Evolutionary conservation across 1,139 yeast genomes (phyloP), one percentile per base, ranked within the genome.

Genomic region (Debaryomyces sp.): DNA sequence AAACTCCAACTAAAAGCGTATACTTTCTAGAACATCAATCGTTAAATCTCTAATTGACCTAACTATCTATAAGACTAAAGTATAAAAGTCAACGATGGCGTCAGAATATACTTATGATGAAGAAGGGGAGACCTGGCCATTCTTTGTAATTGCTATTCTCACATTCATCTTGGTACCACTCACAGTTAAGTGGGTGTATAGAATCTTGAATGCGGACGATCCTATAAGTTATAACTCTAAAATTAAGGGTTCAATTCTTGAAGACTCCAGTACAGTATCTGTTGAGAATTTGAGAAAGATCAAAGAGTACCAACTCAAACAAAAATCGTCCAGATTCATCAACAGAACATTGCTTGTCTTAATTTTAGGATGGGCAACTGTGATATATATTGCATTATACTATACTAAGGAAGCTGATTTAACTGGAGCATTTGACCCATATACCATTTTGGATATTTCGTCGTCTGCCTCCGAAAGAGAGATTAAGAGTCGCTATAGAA

Each of bases 41-140:
- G 36, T 35, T 41, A 30, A 21, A 30, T 41, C 33, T 41, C 15
- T 30, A 41, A 41, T 41, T 41, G 43, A 17, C 36, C 27, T 13
- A 41, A 32, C 18, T 41, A 41, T 41, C 36, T 23, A 30, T 30
- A 32, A 30, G 22, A 17, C 18, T 18, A 30, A 22, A 38, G 35
- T 13, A 21, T 38, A 18, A 37, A 13, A 23, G 26, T 35, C 24
- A 38, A 45, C 35, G 41, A 57, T 57, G 60, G 60, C 67, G 41
- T 74, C 84, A 47, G 77, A 77, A 65, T 85, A 85, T 61, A 84
- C 81, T 51, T 94, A 92, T 68, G 99, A 94, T 71, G 98, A 91
- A 66, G 83, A 85, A 59, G 85, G 94, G 41, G 96, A 90, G 61
- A 91, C 96, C 6, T 94, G 98, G 98, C 99, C 99, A 40, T 91